These are phyloP conservation scores for Physcomitrium patens DNA, from an alignment of 225 moss, liverwort and hornwort genomes.

Conservation along the genomic window DNA sequence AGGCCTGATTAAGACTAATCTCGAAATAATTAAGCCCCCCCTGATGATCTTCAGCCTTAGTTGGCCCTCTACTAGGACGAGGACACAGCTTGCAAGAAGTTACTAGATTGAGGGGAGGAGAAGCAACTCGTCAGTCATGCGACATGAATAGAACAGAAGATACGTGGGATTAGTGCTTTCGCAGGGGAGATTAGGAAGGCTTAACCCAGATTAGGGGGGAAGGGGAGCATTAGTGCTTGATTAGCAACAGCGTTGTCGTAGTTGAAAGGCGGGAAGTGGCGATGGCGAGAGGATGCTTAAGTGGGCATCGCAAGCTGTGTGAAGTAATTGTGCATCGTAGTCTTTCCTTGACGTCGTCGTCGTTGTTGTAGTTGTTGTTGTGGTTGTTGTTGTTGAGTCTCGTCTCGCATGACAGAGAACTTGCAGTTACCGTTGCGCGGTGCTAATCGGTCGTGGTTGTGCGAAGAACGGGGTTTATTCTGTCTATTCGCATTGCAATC, in stretches of 20 bases:
- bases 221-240: neutral
- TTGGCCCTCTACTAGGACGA: too few species aligned
- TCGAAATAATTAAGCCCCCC: too few species aligned
- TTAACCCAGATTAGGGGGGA: neutral
- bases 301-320: neutral
- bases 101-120: too few species aligned
- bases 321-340: neutral
- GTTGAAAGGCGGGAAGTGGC: slow-evolving; percentile 3
- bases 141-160: neutral
- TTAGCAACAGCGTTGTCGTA: neutral
- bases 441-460: too few species aligned
- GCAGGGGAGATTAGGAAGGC: slow-evolving; percentile 1
- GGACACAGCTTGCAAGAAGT: too few species aligned
- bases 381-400: neutral
- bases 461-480: neutral
- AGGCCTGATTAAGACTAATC: too few species aligned
- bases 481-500: neutral
- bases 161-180: neutral
- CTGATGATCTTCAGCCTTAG: too few species aligned
- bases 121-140: too few species aligned
- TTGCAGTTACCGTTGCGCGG: too few species aligned
- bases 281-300: neutral
- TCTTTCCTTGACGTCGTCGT: too few species aligned
- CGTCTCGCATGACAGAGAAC: too few species aligned
- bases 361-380: too few species aligned